Conservation (phyloP, 805 yeast species). For the Komagataella phaffii region DNA sequence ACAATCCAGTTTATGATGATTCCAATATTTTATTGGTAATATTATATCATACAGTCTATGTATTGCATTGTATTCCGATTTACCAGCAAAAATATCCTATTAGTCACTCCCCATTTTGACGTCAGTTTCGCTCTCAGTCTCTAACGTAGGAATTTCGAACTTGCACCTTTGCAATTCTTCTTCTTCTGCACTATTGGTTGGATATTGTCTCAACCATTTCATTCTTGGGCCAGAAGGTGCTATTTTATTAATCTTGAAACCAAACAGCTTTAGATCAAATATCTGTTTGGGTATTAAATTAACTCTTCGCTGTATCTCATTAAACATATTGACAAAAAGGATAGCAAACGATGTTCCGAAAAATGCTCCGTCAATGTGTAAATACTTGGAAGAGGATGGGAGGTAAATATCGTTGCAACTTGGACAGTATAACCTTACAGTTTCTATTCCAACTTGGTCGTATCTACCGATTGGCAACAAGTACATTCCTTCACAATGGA, state of each 20-base stretch:
- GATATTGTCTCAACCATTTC: slow-evolving; percentile 84
- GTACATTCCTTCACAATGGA: slow-evolving; percentile 80
- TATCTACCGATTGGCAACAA: slow-evolving; percentile 84
- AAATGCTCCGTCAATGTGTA: slow-evolving; percentile 90
- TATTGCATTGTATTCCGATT: background rate
- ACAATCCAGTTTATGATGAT: background rate
- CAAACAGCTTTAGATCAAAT: slow-evolving; percentile 70
- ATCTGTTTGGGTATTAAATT: slow-evolving; percentile 41
- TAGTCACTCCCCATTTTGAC: background rate
- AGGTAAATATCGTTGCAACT: slow-evolving; percentile 85
- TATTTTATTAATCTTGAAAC: slow-evolving; percentile 66
- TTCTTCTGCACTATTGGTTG: slow-evolving; percentile 45
- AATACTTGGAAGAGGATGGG: slow-evolving; percentile 76
- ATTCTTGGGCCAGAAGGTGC: slow-evolving; percentile 85
- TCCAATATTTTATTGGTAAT: background rate
- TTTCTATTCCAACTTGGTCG: slow-evolving; percentile 83
- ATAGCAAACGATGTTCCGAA: slow-evolving; percentile 97
- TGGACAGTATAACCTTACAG: slow-evolving; percentile 89
- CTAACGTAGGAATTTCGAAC: slow-evolving; percentile 16
- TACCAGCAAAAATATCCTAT: background rate
- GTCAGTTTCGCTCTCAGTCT: background rate
- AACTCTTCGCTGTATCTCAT: slow-evolving; percentile 77
- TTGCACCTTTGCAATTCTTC: slow-evolving; percentile 55
- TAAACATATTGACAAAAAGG: slow-evolving; percentile 76
- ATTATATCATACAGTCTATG: background rate